phyloP scores from a whole-genome alignment of 192 early-diverging fungal species.

The Backusella liffmaniae region DNA sequence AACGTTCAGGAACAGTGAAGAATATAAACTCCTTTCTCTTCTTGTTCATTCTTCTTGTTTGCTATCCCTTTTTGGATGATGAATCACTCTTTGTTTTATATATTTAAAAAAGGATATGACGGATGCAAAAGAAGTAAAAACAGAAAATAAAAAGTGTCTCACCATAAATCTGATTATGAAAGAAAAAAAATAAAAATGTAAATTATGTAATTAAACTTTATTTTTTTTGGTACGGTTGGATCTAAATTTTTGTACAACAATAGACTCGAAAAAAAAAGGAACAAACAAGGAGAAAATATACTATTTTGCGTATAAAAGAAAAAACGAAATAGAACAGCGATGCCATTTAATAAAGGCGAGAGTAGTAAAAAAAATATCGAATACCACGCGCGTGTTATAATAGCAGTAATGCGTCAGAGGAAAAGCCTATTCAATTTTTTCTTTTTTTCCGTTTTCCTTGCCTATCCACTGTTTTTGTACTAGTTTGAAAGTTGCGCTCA shows the following conservation, averaged over 20 bases:
- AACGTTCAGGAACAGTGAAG: neutral
- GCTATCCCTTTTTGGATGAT: neutral
- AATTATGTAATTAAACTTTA: constrained; percentile 4
- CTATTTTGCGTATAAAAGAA: neutral
- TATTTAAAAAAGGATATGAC: neutral
- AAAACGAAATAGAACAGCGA: neutral
- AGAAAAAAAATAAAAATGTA: neutral
- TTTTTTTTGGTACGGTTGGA: neutral
- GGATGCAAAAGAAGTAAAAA: neutral
- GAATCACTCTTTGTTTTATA: neutral
- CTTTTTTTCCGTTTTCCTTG: neutral
- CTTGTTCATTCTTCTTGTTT: neutral
- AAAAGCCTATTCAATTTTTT: neutral
- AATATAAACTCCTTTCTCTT: neutral
- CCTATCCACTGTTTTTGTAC: constrained; percentile 1
- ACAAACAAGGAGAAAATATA: neutral
- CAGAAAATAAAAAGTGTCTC: neutral
- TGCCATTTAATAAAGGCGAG: neutral
- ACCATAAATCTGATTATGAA: neutral
- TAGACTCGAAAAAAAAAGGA: neutral
- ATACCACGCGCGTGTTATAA: neutral
- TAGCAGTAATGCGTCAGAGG: neutral
- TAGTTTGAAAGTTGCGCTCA: constrained; percentile 1
- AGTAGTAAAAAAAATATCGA: neutral
- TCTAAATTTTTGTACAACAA: neutral